Base-by-base conservation (phyloP, 2,329 filamentous ascomycete genomes). In the Coccinonectria pachysandricola region DNA sequence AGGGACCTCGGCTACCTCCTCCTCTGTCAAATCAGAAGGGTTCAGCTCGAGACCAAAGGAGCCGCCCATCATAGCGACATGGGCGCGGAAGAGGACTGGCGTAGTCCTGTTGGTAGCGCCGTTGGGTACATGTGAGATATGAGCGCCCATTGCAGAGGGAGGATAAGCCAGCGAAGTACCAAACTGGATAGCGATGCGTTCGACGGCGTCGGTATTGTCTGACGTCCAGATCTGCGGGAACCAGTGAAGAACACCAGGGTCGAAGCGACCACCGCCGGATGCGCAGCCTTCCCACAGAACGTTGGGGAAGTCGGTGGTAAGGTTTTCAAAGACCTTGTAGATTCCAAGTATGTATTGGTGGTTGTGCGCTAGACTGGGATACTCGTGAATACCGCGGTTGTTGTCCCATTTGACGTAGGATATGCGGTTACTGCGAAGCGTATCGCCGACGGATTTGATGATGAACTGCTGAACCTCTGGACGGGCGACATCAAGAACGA, bases 381-480 rank as follows among this genome's bases (percentile, higher is more conserved):
- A 62, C 47, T 79, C 73, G 42, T 78, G 71, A 22, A 77, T 72
- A 1, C 64, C 73, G 5, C 75, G 58, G 50, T 79, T 79, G 48
- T 77, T 75, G 37, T 79, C 75, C 75, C 74, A 79, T 38, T 79
- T 79, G 34, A 79, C 63, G 34, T 79, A 79, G 7, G 53, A 51
- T 23, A 79, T 66, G 13, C 66, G 54, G 0, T 64, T 62, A 2
- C 56, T 64, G 22, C 65, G 56, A 11, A 79, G 60, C 6, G 79
- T 58, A 4, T 57, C 51, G 3, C 70, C 62, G 4, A 79, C 56
- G 0, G 63, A 59, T 0, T 57, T 48, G 36, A 79, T 74, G 41
- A 79, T 66, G 32, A 65, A 76, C 2, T 77, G 62, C 35, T 79
- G 75, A 0, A 79, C 74, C 33, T 76, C 71, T 0, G 64, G 60